phyloP scores from a whole-genome alignment of 208 protist genomes.

The Zelonia costaricensis region DNA sequence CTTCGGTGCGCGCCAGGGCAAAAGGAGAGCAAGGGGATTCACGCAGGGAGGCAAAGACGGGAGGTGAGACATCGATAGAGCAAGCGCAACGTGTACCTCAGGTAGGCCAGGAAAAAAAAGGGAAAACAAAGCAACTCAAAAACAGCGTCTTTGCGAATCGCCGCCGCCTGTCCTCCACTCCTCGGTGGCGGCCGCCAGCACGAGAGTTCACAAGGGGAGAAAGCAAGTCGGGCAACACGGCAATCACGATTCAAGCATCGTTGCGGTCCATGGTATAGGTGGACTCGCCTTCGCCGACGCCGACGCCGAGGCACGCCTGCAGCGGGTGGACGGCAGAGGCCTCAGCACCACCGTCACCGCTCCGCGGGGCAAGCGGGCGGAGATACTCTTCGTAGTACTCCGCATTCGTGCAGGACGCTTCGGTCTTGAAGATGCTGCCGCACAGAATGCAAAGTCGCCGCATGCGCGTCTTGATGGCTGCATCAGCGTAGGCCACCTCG shows the following conservation, averaged over 20 bases:
- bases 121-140: too few relatives aligned
- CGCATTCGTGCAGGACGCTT: slow-evolving; percentile 5
- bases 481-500: slow-evolving; percentile 10
- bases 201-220: too few relatives aligned
- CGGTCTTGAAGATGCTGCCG: slow-evolving; percentile 7
- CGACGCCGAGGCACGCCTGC: slow-evolving; percentile 14
- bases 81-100: too few relatives aligned
- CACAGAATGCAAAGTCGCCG: slow-evolving; percentile 18
- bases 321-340: slow-evolving; percentile 6
- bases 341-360: not conserved
- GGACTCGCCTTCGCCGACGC: slow-evolving; percentile 3
- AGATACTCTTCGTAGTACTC: slow-evolving; percentile 18
- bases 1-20: too few relatives aligned
- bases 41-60: too few relatives aligned
- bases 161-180: too few relatives aligned
- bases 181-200: too few relatives aligned
- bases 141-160: too few relatives aligned
- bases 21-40: too few relatives aligned
- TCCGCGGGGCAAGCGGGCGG: not conserved
- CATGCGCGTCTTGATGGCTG: slow-evolving; percentile 5
- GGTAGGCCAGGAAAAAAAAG: too few relatives aligned
- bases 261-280: slow-evolving; percentile 4
- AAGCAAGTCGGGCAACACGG: not conserved
- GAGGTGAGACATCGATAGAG: too few relatives aligned
- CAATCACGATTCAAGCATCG: not conserved